phyloP scores from a whole-genome alignment of 352 stramenopile species.

The Phytophthora quininea region DNA sequence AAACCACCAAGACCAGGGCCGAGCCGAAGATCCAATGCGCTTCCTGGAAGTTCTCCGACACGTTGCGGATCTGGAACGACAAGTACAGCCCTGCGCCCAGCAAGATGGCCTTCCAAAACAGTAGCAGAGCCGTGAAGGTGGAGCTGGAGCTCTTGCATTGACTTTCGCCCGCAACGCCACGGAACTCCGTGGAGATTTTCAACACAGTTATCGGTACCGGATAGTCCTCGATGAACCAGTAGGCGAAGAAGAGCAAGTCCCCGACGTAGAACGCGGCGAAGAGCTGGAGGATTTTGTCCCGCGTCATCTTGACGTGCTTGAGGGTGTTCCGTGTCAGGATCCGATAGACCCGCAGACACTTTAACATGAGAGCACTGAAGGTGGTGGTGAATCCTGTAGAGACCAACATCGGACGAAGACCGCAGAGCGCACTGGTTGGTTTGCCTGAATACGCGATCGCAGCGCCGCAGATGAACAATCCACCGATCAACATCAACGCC shows the following conservation, averaged over 20 bases:
- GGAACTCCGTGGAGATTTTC: slow-evolving; percentile 13
- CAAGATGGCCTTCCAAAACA: slow-evolving; percentile 53
- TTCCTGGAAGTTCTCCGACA: slow-evolving; percentile 57
- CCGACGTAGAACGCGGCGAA: slow-evolving; percentile 21
- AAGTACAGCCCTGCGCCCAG: slow-evolving; percentile 39
- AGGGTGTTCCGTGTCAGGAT: slow-evolving; percentile 40
- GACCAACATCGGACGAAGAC: slow-evolving; percentile 24
- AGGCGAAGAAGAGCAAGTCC: slow-evolving; percentile 29
- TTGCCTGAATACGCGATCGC: slow-evolving; percentile 20
- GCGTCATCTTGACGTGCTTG: slow-evolving; percentile 31
- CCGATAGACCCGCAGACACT: slow-evolving; percentile 50
- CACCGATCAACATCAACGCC: slow-evolving; percentile 34
- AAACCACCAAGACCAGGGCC: slow-evolving; percentile 34
- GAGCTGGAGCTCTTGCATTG: slow-evolving; percentile 34
- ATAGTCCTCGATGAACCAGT: slow-evolving; percentile 33
- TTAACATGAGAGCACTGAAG: slow-evolving; percentile 34
- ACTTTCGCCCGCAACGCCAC: slow-evolving; percentile 15
- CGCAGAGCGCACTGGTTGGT: slow-evolving; percentile 23
- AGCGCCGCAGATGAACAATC: slow-evolving; percentile 23
- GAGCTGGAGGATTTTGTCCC: slow-evolving; percentile 24
- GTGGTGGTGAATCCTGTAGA: slow-evolving; percentile 36
- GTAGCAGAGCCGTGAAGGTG: slow-evolving; percentile 41
- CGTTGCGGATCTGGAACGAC: slow-evolving; percentile 54
- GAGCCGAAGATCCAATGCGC: slow-evolving; percentile 56
- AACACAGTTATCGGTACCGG: slow-evolving; percentile 7